A percentile compares a stretch with the other conserved stretches of the same genome.
These are phyloP conservation scores for Paracorniculantispora psalliotae DNA, from an alignment of 2,329 filamentous ascomycete genomes.

Conservation along the genomic window DNA sequence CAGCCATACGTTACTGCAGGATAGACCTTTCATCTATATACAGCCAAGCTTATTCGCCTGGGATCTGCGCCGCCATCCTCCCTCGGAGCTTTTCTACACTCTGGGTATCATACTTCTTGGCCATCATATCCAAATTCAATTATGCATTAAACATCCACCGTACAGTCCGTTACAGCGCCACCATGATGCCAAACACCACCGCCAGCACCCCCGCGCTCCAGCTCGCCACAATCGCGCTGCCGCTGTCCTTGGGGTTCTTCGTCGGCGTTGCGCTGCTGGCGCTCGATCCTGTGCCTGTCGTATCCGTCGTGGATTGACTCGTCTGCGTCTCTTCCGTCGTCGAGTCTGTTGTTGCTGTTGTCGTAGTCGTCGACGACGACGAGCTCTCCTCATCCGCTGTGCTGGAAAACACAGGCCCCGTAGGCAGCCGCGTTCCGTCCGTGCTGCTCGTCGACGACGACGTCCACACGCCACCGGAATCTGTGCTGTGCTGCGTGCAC, in stretches of 20 bases:
- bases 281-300: background rate
- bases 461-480: slow-evolving; percentile 3
- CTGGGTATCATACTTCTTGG: background rate
- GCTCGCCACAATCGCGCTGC: slow-evolving; percentile 2
- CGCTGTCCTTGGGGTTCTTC: slow-evolving; percentile 4
- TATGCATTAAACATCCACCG: background rate
- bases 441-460: background rate
- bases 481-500: slow-evolving; percentile 4
- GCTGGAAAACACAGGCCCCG: slow-evolving; percentile 2
- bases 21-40: background rate
- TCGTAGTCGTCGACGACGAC: background rate
- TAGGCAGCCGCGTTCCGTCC: background rate
- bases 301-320: background rate
- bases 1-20: too few species aligned
- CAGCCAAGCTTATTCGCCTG: background rate
- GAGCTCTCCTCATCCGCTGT: background rate
- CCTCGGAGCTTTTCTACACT: background rate
- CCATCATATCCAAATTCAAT: background rate
- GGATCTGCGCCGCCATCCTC: background rate
- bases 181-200: slow-evolving; percentile 7
- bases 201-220: slow-evolving; percentile 7
- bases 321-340: background rate
- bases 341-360: background rate
- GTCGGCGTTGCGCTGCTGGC: slow-evolving; percentile 1
- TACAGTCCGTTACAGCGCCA: background rate